Base-by-base conservation (phyloP, 371 early-diverging fungal species). In the Mucor irregularis region DNA sequence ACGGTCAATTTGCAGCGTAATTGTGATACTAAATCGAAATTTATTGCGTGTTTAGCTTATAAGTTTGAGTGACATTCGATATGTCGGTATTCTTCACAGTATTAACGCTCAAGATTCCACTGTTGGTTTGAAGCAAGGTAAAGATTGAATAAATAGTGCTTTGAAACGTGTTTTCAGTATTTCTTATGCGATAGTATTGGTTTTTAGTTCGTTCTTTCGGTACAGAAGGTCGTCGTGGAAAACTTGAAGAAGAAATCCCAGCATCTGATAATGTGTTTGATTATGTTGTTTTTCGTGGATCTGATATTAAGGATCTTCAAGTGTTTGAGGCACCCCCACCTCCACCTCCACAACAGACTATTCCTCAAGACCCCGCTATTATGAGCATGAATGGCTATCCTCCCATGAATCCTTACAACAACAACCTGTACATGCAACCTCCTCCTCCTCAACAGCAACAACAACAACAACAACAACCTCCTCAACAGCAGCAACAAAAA, bases 291-390 rank as follows among this genome's bases (percentile, higher is more conserved):
- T 96, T 96, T 66, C 86, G 93, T 51, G 97, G 94, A 28, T 86
- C 90, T 16, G 98, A 98, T 58, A 91, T 98, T 58, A 91, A 92
- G 76, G 93, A 92, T 68, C 78, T 98, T 48, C 89, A 92, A 58
- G 95, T 97, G 24, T 88, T 88, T 57, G 87, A 87, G 66, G 83
- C 81, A 11, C 85, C 89, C 42, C 80, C 84, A 13, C 55, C 76
- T 11, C 68, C 75, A 31, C 66, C 68, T 7, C 81, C 85, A 10
- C 83, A 77, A 33, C 73, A 68, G 11, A 81, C 82, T 11, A 74
- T 89, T 5, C 91, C 91, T 26, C 87, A 91, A 62, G 95, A 96
- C 62, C 95, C 96, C 43, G 94, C 95, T 2, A 92, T 96, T 58
- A 72, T 93, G 58, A 57, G 55, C 17, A 73, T 73, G 74, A 65